phyloP scores from a whole-genome alignment of 169 alveolate species.

The Plasmodium knowlesi region DNA sequence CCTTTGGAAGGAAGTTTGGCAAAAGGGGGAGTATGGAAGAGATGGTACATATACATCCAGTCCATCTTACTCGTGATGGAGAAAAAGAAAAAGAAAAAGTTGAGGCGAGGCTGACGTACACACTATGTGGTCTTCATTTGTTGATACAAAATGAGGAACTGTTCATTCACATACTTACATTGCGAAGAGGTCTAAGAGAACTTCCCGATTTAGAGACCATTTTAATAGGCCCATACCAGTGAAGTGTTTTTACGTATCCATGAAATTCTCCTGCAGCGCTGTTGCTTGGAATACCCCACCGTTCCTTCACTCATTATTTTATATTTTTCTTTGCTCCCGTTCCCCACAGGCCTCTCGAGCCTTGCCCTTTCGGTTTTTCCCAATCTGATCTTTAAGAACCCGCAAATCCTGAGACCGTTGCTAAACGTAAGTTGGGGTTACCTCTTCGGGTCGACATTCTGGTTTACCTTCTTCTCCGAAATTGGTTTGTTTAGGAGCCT shows the following conservation, averaged over 20 bases:
- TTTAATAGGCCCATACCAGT: background rate
- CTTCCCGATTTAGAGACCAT: too few species aligned
- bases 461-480: constrained; percentile 76
- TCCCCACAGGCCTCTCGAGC: constrained; percentile 30
- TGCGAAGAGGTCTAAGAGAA: background rate
- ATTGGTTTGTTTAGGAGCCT: constrained; percentile 40
- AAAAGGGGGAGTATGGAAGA: too few species aligned
- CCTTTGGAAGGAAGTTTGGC: too few species aligned
- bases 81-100: too few species aligned
- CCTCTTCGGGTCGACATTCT: constrained; percentile 82
- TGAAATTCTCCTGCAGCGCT: too few species aligned
- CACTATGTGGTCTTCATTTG: too few species aligned
- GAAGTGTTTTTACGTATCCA: background rate
- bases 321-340: background rate
- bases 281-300: background rate
- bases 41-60: too few species aligned
- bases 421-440: constrained; percentile 85
- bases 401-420: constrained; percentile 77
- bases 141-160: too few species aligned
- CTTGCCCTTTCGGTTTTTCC: constrained; percentile 74
- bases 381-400: constrained; percentile 59
- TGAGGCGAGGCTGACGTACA: too few species aligned
- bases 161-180: too few species aligned
- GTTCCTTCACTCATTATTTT: background rate
- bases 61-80: too few species aligned